Evolutionary conservation across 148 eudicot genomes (phyloP).

Genomic region (Fagopyrum homotropicum): DNA sequence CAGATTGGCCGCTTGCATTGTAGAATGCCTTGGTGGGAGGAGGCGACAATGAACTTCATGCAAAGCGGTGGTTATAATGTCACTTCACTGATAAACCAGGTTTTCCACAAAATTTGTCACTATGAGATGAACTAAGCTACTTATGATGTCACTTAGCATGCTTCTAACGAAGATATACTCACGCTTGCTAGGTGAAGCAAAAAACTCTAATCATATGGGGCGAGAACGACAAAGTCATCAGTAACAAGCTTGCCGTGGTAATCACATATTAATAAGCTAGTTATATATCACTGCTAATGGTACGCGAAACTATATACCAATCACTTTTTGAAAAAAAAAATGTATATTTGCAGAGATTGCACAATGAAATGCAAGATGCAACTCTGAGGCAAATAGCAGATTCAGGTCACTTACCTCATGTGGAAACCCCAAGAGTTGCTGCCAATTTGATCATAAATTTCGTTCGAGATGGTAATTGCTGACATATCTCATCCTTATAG

Average conservation of each 20-base stretch:
- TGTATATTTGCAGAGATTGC: constrained; percentile 50
- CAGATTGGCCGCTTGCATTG: constrained; percentile 95
- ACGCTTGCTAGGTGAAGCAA: constrained; percentile 49
- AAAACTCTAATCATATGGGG: constrained; percentile 81
- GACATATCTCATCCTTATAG: not conserved
- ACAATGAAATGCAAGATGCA: constrained; percentile 61
- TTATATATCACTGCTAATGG: not conserved
- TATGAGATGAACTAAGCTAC: not conserved
- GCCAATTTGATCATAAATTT: constrained; percentile 57
- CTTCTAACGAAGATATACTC: not conserved
- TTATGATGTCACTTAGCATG: not conserved
- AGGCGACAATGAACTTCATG: constrained; percentile 84
- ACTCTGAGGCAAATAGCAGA: constrained; percentile 66
- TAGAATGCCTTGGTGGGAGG: constrained; percentile 87
- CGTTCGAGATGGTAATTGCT: constrained; percentile 21
- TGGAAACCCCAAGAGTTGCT: constrained; percentile 58
- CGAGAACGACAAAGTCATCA: constrained; percentile 75
- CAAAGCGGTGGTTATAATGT: constrained; percentile 86
- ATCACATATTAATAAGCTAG: constrained; percentile 17
- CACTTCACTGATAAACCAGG: constrained; percentile 45
- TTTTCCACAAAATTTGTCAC: constrained; percentile 5
- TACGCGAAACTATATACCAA: not conserved
- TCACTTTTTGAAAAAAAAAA: not conserved
- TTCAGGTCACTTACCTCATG: constrained; percentile 89
- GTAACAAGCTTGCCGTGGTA: constrained; percentile 75